phyloP scores from a whole-genome alignment of 2,329 filamentous ascomycete genomes.

The Neopestalotiopsis sp. region DNA sequence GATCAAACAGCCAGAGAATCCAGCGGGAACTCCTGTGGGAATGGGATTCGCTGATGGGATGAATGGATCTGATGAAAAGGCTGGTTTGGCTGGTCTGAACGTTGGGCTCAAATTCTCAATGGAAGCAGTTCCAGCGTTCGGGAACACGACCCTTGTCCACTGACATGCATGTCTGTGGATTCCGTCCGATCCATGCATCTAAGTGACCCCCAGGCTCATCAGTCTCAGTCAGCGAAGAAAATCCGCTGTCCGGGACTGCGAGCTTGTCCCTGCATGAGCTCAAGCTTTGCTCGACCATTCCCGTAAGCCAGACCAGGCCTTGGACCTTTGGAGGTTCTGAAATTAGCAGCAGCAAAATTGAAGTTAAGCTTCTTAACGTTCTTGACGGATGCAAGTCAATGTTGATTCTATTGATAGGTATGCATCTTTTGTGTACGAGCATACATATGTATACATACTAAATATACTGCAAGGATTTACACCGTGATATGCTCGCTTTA shows the following conservation, averaged over 20 bases:
- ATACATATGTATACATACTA: not conserved
- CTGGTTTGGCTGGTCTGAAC: not conserved
- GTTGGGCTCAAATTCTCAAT: not conserved
- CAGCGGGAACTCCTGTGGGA: not conserved
- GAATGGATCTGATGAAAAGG: not conserved
- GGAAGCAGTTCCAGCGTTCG: not conserved
- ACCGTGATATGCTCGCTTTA: not conserved
- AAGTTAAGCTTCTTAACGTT: not conserved
- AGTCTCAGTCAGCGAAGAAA: not conserved
- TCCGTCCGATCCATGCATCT: slow-evolving; percentile 17
- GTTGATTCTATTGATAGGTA: no score
- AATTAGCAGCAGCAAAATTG: not conserved
- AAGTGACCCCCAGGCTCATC: not conserved
- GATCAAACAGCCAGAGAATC: not conserved
- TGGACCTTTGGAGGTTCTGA: not conserved
- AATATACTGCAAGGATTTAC: not conserved
- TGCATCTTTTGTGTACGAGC: not conserved
- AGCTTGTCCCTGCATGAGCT: slow-evolving; percentile 12
- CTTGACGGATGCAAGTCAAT: not conserved
- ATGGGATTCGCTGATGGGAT: not conserved
- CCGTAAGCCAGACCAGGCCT: not conserved
- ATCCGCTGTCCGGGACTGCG: not conserved
- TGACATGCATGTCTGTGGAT: slow-evolving; percentile 3
- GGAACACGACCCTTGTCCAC: not conserved
- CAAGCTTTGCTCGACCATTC: not conserved